Evolutionary conservation across 2,329 filamentous ascomycete genomes (phyloP).

Genomic region (Pestalotiopsis sp.): DNA sequence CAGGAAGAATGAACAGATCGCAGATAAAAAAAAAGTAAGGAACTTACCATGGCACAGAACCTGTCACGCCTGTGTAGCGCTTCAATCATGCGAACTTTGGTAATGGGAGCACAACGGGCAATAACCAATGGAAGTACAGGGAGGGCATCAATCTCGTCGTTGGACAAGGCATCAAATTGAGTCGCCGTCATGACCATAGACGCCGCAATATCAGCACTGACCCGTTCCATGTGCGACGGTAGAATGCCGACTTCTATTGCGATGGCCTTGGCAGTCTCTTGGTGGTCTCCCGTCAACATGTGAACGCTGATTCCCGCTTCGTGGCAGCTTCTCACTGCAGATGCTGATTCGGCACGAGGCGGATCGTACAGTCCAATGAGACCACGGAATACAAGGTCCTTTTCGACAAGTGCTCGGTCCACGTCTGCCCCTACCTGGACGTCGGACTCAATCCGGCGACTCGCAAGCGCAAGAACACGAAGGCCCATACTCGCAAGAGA

Average conservation of each 20-base stretch:
- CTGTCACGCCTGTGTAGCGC: slow-evolving; percentile 3
- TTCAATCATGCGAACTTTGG: slow-evolving; percentile 77
- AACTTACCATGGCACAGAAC: slow-evolving; percentile 58
- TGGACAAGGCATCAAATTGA: slow-evolving; percentile 64
- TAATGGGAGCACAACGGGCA: slow-evolving; percentile 68
- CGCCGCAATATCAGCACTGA: background rate
- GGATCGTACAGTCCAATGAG: slow-evolving; percentile 43
- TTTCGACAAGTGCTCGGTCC: background rate
- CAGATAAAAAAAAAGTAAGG: no score
- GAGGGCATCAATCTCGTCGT: slow-evolving; percentile 65
- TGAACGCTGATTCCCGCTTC: slow-evolving; percentile 58
- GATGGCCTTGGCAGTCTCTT: slow-evolving; percentile 59
- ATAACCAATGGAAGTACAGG: slow-evolving; percentile 69
- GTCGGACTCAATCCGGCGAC: slow-evolving; percentile 39
- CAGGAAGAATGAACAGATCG: no score
- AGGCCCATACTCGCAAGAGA: slow-evolving; percentile 58
- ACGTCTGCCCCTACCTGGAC: slow-evolving; percentile 19
- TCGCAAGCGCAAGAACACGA: slow-evolving; percentile 66
- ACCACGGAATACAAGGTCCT: background rate
- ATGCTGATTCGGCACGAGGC: slow-evolving; percentile 60
- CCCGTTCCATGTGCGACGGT: slow-evolving; percentile 16
- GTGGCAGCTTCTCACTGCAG: slow-evolving; percentile 52
- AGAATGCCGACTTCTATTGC: slow-evolving; percentile 59
- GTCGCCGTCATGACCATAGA: slow-evolving; percentile 54
- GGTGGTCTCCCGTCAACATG: slow-evolving; percentile 64